Base-by-base conservation (phyloP, 495 filamentous ascomycete species). In the Xeromyces bisporus region DNA sequence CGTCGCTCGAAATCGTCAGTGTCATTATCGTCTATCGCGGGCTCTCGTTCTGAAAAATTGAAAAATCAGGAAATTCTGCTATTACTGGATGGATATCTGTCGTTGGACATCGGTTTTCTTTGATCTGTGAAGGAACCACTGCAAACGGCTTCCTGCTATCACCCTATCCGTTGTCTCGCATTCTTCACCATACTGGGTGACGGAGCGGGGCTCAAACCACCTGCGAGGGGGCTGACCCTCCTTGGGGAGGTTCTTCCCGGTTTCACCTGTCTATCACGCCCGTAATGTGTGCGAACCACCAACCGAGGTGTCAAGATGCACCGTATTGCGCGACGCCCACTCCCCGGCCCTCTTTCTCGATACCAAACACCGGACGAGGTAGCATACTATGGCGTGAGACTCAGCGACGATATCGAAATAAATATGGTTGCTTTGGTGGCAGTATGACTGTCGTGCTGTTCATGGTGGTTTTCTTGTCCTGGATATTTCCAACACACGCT, bases 201-300 rank as follows among this genome's bases (percentile, higher is more conserved):
- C 4, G 50, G 54, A 60, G 53, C 50, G 56, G 56, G 56, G 56
- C 58, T 58, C 53, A 43, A 49, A 52, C 43, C 35, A 39, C 43
- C 31, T 37, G 46, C 40, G 32, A 50, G 54, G 56, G 55, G 55
- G 51, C 48, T 58, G 57, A 55, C 57, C 20, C 57, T 58, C 57
- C 53, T 55, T 53, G 34, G 50, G 57, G 57, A 57, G 57, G 57
- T 61, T 55, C 56, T 58, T 53, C 55, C n/a, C n/a, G n/a, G n/a
- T n/a, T n/a, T n/a, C 45, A 41, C 36, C 44, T 40, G 48, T 35
- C 44, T 34, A 38, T 37, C 26, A 45, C 38, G 43, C 33, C 33
- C 46, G 44, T 42, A 34, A 61, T 61, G 57, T 40, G 34, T 43
- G 27, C 32, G 23, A 36, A 36, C 23, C 39, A 43, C 47, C 38